Evolutionary conservation across 257 asterid species (phyloP).

Genomic region (Capsicum rhomboideum): DNA sequence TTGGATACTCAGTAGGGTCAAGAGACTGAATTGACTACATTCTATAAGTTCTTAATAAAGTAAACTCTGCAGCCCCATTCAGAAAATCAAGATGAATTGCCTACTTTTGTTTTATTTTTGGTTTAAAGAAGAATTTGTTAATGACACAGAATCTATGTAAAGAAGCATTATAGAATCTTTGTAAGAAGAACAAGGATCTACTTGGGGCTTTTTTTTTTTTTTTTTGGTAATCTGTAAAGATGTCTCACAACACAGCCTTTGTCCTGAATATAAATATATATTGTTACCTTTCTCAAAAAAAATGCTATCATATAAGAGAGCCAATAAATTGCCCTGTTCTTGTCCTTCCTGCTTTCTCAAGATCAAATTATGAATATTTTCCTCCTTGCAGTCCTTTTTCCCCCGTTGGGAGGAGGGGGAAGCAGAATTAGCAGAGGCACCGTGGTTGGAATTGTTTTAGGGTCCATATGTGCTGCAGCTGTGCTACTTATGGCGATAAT

Average conservation of each 20-base stretch:
- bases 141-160: not conserved
- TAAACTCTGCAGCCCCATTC: not conserved
- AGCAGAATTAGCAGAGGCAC: conserved; percentile 29
- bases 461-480: conserved; percentile 16
- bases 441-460: conserved; percentile 35
- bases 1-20: not conserved
- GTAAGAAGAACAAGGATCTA: not conserved
- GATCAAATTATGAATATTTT: not conserved
- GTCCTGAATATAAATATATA: no score
- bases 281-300: no score
- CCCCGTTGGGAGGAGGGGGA: conserved; percentile 13
- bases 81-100: not conserved
- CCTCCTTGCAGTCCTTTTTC: conserved; percentile 29
- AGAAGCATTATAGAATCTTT: not conserved
- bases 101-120: not conserved
- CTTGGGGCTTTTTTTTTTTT: not conserved
- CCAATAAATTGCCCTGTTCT: not conserved
- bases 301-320: no score
- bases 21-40: not conserved
- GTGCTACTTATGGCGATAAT: conserved; percentile 15
- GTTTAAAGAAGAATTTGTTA: not conserved
- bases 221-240: no score
- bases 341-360: not conserved
- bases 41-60: not conserved
- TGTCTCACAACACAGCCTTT: no score